Percentiles rank a stretch among this genome's conserved stretches.
Evolutionary conservation across 2,329 filamentous ascomycete species (phyloP).

Genomic region (Colletotrichum zoysiae): DNA sequence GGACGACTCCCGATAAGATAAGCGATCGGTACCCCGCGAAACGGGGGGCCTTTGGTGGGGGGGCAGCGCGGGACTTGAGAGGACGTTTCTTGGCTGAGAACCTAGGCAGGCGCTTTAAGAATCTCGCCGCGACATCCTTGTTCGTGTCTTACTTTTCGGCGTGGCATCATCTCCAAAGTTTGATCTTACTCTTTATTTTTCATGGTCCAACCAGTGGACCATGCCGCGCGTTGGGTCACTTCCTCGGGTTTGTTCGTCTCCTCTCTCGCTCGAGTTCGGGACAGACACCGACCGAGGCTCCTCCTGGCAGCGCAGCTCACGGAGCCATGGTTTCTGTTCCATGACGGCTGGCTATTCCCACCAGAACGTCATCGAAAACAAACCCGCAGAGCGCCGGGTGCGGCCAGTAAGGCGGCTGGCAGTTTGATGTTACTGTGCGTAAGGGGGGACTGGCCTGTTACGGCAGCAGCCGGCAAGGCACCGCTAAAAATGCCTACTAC

Average conservation of each 20-base stretch:
- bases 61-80: background rate
- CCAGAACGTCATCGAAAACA: too few relatives aligned
- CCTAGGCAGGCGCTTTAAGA: background rate
- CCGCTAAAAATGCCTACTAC: background rate
- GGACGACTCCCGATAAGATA: conserved; percentile 13
- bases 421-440: background rate
- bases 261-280: background rate
- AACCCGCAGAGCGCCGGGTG: background rate
- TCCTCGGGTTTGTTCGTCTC: background rate
- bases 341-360: background rate
- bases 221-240: background rate
- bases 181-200: background rate
- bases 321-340: background rate
- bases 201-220: background rate
- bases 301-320: background rate
- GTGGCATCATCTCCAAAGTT: background rate
- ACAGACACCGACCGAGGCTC: background rate
- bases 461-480: background rate
- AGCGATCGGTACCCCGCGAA: conserved; percentile 18
- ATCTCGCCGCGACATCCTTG: conserved; percentile 1
- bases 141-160: background rate
- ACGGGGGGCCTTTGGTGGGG: conserved; percentile 8
- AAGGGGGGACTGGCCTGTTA: background rate
- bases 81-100: conserved; percentile 3
- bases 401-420: background rate